phyloP scores from a whole-genome alignment of 2,329 filamentous ascomycete species.

The Talaromyces islandicus region DNA sequence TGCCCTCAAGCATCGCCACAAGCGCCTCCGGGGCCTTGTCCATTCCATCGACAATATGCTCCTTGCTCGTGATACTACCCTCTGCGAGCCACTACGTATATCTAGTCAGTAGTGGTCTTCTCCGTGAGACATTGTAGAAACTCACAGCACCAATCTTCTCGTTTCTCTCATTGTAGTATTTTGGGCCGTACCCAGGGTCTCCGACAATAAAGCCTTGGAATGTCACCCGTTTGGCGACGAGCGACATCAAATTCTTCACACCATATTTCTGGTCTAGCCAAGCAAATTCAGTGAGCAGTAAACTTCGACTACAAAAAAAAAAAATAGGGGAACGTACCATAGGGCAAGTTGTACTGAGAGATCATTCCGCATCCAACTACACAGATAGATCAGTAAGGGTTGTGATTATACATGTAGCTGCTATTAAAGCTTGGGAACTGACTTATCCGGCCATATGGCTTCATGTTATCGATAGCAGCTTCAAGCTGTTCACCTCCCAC shows the following conservation, averaged over 20 bases:
- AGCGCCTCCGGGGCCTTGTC: conserved; percentile 70
- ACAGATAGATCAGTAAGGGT: not conserved
- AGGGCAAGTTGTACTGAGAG: conserved; percentile 63
- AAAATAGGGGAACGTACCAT: conserved; percentile 8
- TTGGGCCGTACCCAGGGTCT: conserved; percentile 59
- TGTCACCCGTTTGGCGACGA: conserved; percentile 60
- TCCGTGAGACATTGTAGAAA: not conserved
- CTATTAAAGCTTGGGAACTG: not conserved
- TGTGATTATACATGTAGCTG: not conserved
- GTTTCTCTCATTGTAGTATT: conserved; percentile 42
- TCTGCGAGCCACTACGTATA: conserved; percentile 59
- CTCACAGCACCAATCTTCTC: conserved; percentile 4
- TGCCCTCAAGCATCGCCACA: conserved; percentile 66
- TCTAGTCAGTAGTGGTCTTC: not conserved
- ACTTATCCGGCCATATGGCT: conserved; percentile 57
- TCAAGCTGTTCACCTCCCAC: conserved; percentile 70
- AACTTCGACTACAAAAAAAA: not conserved
- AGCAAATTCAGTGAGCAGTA: not conserved
- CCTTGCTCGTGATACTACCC: conserved; percentile 65
- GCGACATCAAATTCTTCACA: conserved; percentile 57
- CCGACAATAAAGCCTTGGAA: conserved; percentile 71
- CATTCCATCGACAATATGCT: conserved; percentile 66
- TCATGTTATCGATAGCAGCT: conserved; percentile 60
- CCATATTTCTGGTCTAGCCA: conserved; percentile 51
- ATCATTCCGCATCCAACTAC: conserved; percentile 61